Conservation (phyloP, 2,329 filamentous ascomycete species). For the Scleromitrula shiraiana region DNA sequence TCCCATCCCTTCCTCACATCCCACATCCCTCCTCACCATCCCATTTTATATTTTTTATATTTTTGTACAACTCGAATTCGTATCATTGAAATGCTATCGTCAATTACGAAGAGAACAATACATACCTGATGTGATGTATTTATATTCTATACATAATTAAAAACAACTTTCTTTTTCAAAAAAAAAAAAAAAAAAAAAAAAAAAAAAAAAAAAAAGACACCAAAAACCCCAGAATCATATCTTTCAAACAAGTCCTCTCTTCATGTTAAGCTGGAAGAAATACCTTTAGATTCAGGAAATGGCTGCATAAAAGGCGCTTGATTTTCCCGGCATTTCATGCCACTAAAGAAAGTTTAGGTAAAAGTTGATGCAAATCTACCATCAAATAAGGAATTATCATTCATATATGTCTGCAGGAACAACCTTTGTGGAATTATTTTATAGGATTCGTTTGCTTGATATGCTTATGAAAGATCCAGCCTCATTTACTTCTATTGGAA, state of each 20-base stretch:
- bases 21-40: neutral
- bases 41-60: neutral
- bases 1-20: neutral
- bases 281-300: neutral
- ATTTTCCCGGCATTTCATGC: slow-evolving; percentile 4
- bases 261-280: too few species aligned
- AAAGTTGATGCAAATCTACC: too few species aligned
- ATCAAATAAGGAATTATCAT: neutral
- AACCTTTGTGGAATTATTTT: neutral
- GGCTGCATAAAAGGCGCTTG: slow-evolving; percentile 8
- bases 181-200: neutral
- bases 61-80: too few species aligned
- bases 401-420: neutral
- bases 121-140: too few species aligned
- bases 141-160: neutral
- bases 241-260: neutral
- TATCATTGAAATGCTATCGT: too few species aligned
- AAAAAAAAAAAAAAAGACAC: neutral
- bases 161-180: neutral
- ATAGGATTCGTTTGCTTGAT: neutral
- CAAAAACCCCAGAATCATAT: too few species aligned
- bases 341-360: too few species aligned
- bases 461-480: too few species aligned
- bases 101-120: too few species aligned
- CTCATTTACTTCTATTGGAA: too few species aligned